Base-by-base conservation (phyloP, 2,329 filamentous ascomycete genomes). In the Phaeophleospora eucalypticola region DNA sequence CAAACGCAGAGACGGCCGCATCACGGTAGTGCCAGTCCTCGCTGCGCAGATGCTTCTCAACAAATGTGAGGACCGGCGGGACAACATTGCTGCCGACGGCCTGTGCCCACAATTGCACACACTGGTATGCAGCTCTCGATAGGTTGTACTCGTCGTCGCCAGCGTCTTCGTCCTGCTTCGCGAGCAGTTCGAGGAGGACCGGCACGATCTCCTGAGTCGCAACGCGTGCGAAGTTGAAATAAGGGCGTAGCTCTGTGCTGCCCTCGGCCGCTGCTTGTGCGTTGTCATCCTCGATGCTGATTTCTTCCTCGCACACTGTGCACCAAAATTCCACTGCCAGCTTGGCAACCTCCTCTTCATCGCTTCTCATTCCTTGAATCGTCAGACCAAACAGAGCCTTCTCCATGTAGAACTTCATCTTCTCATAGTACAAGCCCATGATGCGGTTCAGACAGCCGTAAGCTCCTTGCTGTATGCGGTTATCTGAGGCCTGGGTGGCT, bases 351-450 rank as follows among this genome's bases (percentile, higher is more conserved):
- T 98, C 93, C 70, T 98, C 93, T 61, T 98, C 93, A 6, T 90
- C 85, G 62, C 83, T 94, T 81, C 95, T 96, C 93, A 98, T 98
- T 59, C 93, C 93, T 67, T 95, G 84, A 54, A 98, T 95, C 33
- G 93, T 98, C 34, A 98, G 79, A 48, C 93, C 93, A 62, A 98
- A 98, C 36, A 98, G 80, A 29, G 93, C 93, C 81, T 97, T 97
- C 78, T 98, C 93, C 93, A 98, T 98, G 76, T 98, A 98, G 73
- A 96, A 98, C 63, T 90, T 86, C 93, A 98, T 98, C 75, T 96
- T 94, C 64, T 98, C 93, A 70, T 98, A 98, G 78, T 98, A 98
- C 54, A 96, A 81, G 51, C 81, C 87, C 93, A 98, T 98, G 70
- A 98, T 97, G 64, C 93, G 84, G 80, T 98, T 98, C 59, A 98